These are phyloP conservation scores for Metarhizium humberi DNA, from an alignment of 2,329 filamentous ascomycete genomes.

Conservation along the genomic window DNA sequence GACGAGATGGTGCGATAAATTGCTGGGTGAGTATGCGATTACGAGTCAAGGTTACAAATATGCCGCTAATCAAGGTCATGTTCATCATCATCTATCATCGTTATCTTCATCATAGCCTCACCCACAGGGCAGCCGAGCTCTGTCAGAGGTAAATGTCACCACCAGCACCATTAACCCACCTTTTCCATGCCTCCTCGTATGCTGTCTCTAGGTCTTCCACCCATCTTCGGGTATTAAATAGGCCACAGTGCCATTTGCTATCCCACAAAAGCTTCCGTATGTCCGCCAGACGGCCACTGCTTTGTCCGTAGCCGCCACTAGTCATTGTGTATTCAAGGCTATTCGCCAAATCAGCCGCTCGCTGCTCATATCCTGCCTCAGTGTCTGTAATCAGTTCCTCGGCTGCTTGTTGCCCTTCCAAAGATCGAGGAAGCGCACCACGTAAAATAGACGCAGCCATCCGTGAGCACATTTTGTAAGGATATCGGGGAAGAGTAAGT, in stretches of 20 bases:
- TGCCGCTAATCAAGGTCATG: neutral
- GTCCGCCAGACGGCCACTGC: slow-evolving; percentile 63
- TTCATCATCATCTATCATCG: slow-evolving; percentile 1
- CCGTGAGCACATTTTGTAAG: slow-evolving; percentile 97
- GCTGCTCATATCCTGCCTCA: slow-evolving; percentile 78
- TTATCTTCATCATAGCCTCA: slow-evolving; percentile 2
- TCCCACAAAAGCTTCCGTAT: slow-evolving; percentile 76
- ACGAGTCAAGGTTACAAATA: neutral
- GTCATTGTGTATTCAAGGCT: slow-evolving; percentile 49
- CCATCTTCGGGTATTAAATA: slow-evolving; percentile 91
- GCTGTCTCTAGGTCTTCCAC: slow-evolving; percentile 80
- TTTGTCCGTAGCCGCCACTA: slow-evolving; percentile 38
- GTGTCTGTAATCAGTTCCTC: slow-evolving; percentile 66
- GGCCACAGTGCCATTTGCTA: slow-evolving; percentile 71
- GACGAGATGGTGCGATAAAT: neutral
- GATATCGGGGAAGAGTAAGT: slow-evolving; percentile 80
- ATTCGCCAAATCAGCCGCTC: slow-evolving; percentile 58
- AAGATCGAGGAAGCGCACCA: slow-evolving; percentile 69
- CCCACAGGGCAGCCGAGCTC: neutral
- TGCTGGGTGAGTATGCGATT: neutral
- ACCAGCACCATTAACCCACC: slow-evolving; percentile 78
- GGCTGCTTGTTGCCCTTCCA: slow-evolving; percentile 58
- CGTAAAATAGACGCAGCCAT: slow-evolving; percentile 94
- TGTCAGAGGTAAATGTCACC: slow-evolving; percentile 77
- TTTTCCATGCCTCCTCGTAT: slow-evolving; percentile 79